Evolutionary conservation across 2,329 filamentous ascomycete genomes (phyloP), one percentile per base, ranked within the genome.

Genomic region (Daldinia sp.): DNA sequence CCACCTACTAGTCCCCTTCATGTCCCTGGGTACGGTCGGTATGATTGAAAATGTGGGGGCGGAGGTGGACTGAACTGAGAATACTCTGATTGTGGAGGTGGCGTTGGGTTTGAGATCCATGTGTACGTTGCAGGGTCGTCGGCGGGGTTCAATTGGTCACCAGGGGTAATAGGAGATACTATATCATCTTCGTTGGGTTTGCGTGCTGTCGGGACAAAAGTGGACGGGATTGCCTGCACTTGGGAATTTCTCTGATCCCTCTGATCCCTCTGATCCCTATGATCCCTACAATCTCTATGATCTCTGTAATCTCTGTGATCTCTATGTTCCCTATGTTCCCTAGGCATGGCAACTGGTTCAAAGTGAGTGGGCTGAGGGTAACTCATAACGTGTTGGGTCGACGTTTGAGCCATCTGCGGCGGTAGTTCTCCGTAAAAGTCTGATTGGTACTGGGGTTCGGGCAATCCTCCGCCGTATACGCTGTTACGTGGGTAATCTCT

Each of bases 371-470:
- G 66, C 9, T 60, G 59, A 20, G 59, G 69, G 26, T 72, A 72
- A n/a, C 67, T 61, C 9, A 67, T 46, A 12, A 65, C 50, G 5
- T 67, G 67, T 9, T 67, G 63, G 15, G 56, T 44, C 26, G 63
- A 54, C 33, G 55, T 33, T 12, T 76, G 72, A 5, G 58, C 65
- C 74, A 77, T 76, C 3, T 73, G 73, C 18, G 73, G 75, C 12
- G 75, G 75, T n/a, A 73, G 53, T 60, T 76, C 75, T 12, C 75
- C 75, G 50, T 74, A 77, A 56, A 75, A 77, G 4, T 74, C 75
- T 20, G 75, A 77, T 4, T 71, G 66, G 54, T 76, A 76, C 35
- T 74, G 71, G 39, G 71, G 73, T 54, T 74, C 75, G n/a, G 75
- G 74, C n/a, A 69, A 58, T 44, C 73, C 72, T 55, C 74, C 64